These are phyloP conservation scores for Brassica balearica DNA, from an alignment of 441 rosid genomes.

Conservation along the genomic window DNA sequence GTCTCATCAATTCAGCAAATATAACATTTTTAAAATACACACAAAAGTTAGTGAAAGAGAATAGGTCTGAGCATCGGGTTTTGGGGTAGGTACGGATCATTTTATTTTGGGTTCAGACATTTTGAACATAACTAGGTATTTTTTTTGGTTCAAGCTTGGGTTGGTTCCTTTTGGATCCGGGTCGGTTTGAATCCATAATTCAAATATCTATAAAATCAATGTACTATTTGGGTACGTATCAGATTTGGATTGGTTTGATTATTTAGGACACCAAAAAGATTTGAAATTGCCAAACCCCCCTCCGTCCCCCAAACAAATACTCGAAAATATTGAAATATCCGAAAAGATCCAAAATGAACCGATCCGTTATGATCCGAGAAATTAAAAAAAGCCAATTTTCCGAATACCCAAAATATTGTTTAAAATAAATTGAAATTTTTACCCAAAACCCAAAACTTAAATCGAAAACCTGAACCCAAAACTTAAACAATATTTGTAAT, in stretches of 20 bases:
- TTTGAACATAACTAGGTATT: not conserved
- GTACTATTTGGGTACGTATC: too few species aligned
- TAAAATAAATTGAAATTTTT: too few species aligned
- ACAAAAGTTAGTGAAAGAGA: not conserved
- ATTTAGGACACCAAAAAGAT: too few species aligned
- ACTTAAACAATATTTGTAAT: not conserved
- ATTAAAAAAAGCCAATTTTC: not conserved
- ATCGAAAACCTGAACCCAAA: not conserved
- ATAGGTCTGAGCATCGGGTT: not conserved
- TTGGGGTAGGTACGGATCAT: not conserved
- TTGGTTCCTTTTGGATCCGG: too few species aligned
- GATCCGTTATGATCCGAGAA: not conserved
- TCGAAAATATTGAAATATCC: too few species aligned
- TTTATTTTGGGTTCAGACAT: not conserved
- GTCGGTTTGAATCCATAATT: not conserved
- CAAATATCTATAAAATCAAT: too few species aligned
- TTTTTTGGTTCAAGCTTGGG: not conserved
- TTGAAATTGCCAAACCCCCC: too few species aligned
- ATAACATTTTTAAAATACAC: too few species aligned
- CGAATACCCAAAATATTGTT: not conserved
- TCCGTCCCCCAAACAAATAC: too few species aligned
- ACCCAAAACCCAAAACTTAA: not conserved
- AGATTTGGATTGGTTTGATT: too few species aligned
- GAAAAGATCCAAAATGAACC: not conserved
- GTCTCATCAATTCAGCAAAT: too few species aligned